Conservation (phyloP, 805 yeast genomes). For the Clavispora asparagi region DNA sequence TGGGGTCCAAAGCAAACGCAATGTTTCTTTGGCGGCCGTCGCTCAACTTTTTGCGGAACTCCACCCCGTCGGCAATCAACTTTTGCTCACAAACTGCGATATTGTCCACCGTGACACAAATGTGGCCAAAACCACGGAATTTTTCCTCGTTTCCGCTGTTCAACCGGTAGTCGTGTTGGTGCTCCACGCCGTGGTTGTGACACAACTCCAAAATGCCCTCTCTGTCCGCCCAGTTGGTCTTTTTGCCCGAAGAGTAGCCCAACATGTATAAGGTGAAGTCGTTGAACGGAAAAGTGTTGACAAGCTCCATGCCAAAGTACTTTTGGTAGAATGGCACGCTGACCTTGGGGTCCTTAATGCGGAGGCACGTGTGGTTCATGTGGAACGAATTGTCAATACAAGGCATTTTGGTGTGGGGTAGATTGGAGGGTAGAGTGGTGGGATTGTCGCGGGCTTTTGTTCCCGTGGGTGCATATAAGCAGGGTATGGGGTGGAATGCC, state of each 20-base stretch:
- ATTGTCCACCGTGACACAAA: constrained; percentile 82
- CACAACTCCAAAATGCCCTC: constrained; percentile 79
- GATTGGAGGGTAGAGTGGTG: neutral
- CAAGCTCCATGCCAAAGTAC: constrained; percentile 66
- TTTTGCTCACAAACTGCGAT: constrained; percentile 55
- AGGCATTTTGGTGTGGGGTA: constrained; percentile 18
- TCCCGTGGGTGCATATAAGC: neutral
- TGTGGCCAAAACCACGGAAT: constrained; percentile 89
- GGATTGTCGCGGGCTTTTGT: neutral
- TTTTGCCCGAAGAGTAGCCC: constrained; percentile 45
- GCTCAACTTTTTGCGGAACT: constrained; percentile 72
- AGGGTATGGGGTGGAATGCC: no score
- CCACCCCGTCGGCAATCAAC: constrained; percentile 58
- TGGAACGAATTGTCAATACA: constrained; percentile 31
- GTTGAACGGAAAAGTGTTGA: constrained; percentile 48
- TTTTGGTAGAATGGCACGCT: constrained; percentile 70
- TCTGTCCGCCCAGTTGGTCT: constrained; percentile 40
- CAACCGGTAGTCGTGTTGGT: constrained; percentile 47
- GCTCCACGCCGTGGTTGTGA: constrained; percentile 72
- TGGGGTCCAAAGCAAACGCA: constrained; percentile 94
- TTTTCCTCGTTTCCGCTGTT: constrained; percentile 85
- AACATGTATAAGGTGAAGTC: constrained; percentile 66
- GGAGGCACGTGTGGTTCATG: constrained; percentile 69
- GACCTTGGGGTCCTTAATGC: constrained; percentile 75
- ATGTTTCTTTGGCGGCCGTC: constrained; percentile 93